Evolutionary conservation across 2,329 filamentous ascomycete genomes (phyloP).

Genomic region (Thyridium curvatum): DNA sequence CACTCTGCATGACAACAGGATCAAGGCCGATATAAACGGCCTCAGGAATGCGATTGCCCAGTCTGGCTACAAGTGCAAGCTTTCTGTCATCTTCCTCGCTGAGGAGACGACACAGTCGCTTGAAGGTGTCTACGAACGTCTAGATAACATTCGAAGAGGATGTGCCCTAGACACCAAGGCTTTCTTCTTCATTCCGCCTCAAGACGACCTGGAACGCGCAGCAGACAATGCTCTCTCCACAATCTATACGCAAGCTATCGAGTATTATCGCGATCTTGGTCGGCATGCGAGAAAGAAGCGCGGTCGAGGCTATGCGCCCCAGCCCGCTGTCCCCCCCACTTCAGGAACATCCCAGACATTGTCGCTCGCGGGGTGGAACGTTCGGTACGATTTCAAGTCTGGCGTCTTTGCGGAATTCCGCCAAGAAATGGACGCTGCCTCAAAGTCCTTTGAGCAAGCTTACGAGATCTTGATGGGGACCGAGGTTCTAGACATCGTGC

Average conservation of each 20-base stretch:
- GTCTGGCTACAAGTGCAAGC: slow-evolving; percentile 71
- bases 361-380: slow-evolving; percentile 83
- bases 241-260: slow-evolving; percentile 68
- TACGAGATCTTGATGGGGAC: slow-evolving; percentile 77
- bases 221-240: slow-evolving; percentile 66
- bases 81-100: slow-evolving; percentile 72
- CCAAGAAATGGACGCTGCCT: slow-evolving; percentile 83
- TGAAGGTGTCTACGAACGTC: slow-evolving; percentile 57
- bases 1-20: slow-evolving; percentile 75
- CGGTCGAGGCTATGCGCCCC: slow-evolving; percentile 68
- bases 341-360: slow-evolving; percentile 79
- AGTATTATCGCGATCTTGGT: slow-evolving; percentile 93
- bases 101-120: slow-evolving; percentile 51
- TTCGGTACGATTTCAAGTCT: slow-evolving; percentile 91
- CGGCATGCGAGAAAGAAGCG: slow-evolving; percentile 88
- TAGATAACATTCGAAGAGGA: slow-evolving; percentile 71
- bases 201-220: slow-evolving; percentile 66
- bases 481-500: slow-evolving; percentile 82
- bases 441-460: slow-evolving; percentile 79
- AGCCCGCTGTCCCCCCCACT: slow-evolving; percentile 76
- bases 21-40: slow-evolving; percentile 80
- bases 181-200: slow-evolving; percentile 77
- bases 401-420: slow-evolving; percentile 88
- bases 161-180: slow-evolving; percentile 78
- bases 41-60: slow-evolving; percentile 61